These are phyloP conservation scores for Talaromyces sp. DNA, from an alignment of 2,329 filamentous ascomycete genomes.

Conservation along the genomic window DNA sequence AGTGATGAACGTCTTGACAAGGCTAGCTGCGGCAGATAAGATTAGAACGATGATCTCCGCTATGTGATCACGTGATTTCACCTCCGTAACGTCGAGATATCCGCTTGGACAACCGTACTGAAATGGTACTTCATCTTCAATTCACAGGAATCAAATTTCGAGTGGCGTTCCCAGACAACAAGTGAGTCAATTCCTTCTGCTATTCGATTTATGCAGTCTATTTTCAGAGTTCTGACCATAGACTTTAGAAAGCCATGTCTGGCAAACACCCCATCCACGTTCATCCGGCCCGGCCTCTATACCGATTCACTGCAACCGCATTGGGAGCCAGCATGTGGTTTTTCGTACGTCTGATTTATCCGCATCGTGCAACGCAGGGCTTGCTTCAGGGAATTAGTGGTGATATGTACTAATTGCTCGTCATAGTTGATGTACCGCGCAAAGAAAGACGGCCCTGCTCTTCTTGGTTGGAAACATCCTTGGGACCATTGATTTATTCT, in stretches of 20 bases:
- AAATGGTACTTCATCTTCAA: neutral
- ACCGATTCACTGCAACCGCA: conserved; percentile 80
- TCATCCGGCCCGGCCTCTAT: conserved; percentile 64
- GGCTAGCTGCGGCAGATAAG: conserved; percentile 4
- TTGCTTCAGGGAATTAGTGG: neutral
- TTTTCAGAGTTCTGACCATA: neutral
- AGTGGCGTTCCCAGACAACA: conserved; percentile 6
- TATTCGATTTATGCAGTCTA: neutral
- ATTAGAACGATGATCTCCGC: conserved; percentile 2
- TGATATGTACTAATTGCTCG: neutral
- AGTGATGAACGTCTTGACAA: neutral
- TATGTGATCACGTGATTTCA: neutral
- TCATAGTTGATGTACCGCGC: conserved; percentile 89
- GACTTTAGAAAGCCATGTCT: conserved; percentile 32
- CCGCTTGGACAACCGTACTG: neutral
- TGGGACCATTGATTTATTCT: conserved; percentile 72
- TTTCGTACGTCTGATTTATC: conserved; percentile 64
- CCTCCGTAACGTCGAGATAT: neutral
- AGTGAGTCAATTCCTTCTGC: neutral
- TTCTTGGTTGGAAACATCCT: conserved; percentile 92
- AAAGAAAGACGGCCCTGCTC: conserved; percentile 88
- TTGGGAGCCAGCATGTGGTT: conserved; percentile 99
- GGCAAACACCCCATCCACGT: conserved; percentile 48
- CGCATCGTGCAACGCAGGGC: neutral
- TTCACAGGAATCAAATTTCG: neutral